Evolutionary conservation across 192 early-diverging fungal species (phyloP), one percentile per base, ranked within the genome.

Genomic region (Chytriomyces sp.): DNA sequence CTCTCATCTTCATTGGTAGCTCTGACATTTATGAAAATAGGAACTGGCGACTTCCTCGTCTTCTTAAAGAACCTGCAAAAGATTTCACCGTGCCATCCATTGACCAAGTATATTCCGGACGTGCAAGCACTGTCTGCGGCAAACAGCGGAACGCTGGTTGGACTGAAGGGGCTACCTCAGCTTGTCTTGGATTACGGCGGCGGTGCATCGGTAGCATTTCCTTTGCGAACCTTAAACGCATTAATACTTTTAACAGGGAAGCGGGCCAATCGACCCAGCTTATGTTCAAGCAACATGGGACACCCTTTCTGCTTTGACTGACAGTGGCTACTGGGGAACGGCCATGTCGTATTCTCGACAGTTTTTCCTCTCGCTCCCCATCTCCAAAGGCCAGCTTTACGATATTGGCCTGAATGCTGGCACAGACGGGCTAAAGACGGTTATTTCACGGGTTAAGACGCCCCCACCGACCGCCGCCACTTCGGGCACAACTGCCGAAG

Each of bases 281-380:
- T 66, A 71, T 32, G 39, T 68, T n/a, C 12, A 55, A 39, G 65
- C 65, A 22, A 55, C 65, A 28, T 68, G 65, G 65, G 38, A 65
- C n/a, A 65, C 64, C 6, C 34, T 65, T n/a, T 25, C 10, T 22
- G 28, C n/a, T 3, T 19, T 17, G 26, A 12, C 39, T 22, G 64
- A 65, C 40, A 52, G 41, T 26, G 38, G 39, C 8, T 68, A 68
- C 34, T 68, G 65, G 65, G 52, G 52, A 10, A 31, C 30, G 10
- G 65, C 65, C 2, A 68, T 68, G 65, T 49, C n/a, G 1, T 17
- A 19, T 17, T 68, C 65, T 10, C n/a, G 52, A 53, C 22, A 68
- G 39, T 68, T 33, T 33, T 37, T 19, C 17, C 44, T 68, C 33
- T 28, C 26, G 12, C 52, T 68, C n/a, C 65, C 65, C 30, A 68